Conservation (phyloP, 371 early-diverging fungal species). For the Actinomortierella ambigua region DNA sequence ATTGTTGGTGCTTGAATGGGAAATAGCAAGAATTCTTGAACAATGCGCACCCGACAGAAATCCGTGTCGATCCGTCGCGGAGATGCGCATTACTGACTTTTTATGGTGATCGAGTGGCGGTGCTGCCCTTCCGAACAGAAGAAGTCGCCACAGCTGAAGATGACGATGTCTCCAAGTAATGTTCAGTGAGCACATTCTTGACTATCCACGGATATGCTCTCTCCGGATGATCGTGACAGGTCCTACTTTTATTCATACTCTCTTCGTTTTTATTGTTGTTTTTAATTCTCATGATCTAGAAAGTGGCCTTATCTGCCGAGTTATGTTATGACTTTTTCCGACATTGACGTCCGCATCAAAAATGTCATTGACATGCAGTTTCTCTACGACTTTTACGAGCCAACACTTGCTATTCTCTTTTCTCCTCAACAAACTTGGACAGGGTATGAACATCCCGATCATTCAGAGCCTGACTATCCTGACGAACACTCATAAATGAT, state of each 20-base stretch:
- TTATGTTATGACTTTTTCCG: conserved; percentile 78
- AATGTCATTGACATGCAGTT: conserved; percentile 91
- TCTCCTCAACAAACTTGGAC: conserved; percentile 86
- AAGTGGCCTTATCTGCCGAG: conserved; percentile 77
- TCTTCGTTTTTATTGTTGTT: neutral
- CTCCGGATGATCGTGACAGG: no score
- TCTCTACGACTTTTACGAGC: conserved; percentile 89
- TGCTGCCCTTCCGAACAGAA: conserved; percentile 87
- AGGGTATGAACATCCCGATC: conserved; percentile 61
- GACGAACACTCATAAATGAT: neutral
- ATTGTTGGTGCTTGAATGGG: neutral
- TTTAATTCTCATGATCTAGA: conserved; percentile 34
- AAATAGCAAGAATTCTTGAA: conserved; percentile 66
- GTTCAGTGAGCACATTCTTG: neutral
- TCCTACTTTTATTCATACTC: no score
- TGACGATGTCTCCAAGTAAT: conserved; percentile 57
- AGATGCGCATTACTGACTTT: conserved; percentile 88
- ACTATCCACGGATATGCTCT: neutral
- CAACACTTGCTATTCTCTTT: conserved; percentile 93
- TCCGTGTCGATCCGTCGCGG: conserved; percentile 80
- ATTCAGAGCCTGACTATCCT: neutral
- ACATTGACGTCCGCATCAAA: conserved; percentile 72
- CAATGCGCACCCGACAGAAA: conserved; percentile 65
- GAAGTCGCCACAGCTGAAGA: conserved; percentile 54
- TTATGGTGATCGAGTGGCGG: conserved; percentile 87